Conservation (phyloP, 768 basidiomycete genomes). For the Steccherinum ochraceum region DNA sequence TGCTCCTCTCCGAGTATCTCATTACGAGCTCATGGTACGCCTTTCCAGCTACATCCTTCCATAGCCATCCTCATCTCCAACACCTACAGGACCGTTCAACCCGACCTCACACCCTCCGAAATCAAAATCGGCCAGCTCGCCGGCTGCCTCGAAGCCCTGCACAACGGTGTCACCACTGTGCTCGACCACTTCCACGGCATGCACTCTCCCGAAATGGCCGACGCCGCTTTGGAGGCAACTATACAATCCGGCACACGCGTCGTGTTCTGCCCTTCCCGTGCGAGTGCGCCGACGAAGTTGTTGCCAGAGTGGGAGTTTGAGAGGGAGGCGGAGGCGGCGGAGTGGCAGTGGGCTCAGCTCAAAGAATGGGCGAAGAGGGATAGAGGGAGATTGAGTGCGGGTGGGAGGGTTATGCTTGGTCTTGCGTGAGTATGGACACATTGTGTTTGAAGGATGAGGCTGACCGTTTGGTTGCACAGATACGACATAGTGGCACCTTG, state of each 20-base stretch:
- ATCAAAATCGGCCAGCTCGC: slow-evolving; percentile 24
- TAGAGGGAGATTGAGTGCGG: slow-evolving; percentile 16
- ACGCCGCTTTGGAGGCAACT: slow-evolving; percentile 19
- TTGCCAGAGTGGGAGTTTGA: slow-evolving; percentile 15
- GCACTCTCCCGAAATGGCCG: slow-evolving; percentile 18
- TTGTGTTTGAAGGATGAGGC: no score
- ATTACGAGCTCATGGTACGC: slow-evolving; percentile 20
- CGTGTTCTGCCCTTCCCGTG: slow-evolving; percentile 21
- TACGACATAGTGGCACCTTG: background rate
- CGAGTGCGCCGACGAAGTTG: slow-evolving; percentile 17
- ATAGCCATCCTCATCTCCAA: background rate
- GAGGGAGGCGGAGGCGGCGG: slow-evolving; percentile 13
- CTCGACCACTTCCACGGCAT: slow-evolving; percentile 27
- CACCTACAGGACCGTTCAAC: slow-evolving; percentile 15
- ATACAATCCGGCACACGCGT: slow-evolving; percentile 22
- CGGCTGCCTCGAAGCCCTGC: slow-evolving; percentile 24
- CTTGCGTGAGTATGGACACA: slow-evolving; percentile 19
- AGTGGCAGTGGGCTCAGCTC: slow-evolving; percentile 20
- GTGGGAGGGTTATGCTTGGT: slow-evolving; percentile 24
- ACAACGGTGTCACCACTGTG: slow-evolving; percentile 25
- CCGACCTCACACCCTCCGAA: slow-evolving; percentile 20
- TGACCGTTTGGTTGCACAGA: no score
- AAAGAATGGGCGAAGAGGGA: slow-evolving; percentile 16
- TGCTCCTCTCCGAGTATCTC: slow-evolving; percentile 23
- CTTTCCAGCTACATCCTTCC: background rate